Evolutionary conservation across 1,284 basidiomycete genomes (phyloP).

Genomic region (Porogramme epimiltina): DNA sequence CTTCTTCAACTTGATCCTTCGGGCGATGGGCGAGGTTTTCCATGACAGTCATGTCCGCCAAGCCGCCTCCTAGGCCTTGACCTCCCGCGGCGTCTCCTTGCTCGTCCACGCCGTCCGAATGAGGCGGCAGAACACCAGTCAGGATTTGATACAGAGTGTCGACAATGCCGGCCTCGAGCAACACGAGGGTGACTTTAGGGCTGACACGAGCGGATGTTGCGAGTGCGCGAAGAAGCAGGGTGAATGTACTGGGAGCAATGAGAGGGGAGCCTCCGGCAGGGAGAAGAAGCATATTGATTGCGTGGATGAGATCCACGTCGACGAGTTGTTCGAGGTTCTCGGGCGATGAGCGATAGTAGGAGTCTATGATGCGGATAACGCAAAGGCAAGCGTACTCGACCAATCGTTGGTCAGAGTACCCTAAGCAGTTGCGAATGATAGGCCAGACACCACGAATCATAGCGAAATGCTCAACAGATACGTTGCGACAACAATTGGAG

Average conservation of each 20-base stretch:
- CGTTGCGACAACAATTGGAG: constrained; percentile 92
- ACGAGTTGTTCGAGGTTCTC: constrained; percentile 87
- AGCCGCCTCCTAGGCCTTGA: constrained; percentile 80
- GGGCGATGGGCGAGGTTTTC: constrained; percentile 95
- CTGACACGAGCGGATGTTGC: constrained; percentile 86
- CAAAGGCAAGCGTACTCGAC: constrained; percentile 94
- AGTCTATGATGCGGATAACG: constrained; percentile 90
- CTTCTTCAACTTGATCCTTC: constrained; percentile 96
- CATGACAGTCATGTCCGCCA: constrained; percentile 96
- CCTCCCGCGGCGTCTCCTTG: constrained; percentile 63
- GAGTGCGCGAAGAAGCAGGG: constrained; percentile 83
- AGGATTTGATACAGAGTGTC: constrained; percentile 91
- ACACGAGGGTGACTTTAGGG: constrained; percentile 80
- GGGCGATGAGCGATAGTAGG: constrained; percentile 81
- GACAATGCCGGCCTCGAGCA: constrained; percentile 90
- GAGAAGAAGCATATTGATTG: constrained; percentile 82
- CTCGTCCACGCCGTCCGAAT: constrained; percentile 55
- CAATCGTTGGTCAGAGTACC: constrained; percentile 89
- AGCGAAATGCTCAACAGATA: constrained; percentile 82
- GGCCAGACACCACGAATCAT: constrained; percentile 92
- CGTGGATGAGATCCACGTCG: constrained; percentile 79
- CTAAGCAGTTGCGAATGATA: constrained; percentile 87
- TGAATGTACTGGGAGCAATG: constrained; percentile 85
- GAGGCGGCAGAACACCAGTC: constrained; percentile 84
- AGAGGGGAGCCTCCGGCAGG: constrained; percentile 86